phyloP scores from a whole-genome alignment of 1,139 yeast genomes.

The Sugiyamaella castrensis region DNA sequence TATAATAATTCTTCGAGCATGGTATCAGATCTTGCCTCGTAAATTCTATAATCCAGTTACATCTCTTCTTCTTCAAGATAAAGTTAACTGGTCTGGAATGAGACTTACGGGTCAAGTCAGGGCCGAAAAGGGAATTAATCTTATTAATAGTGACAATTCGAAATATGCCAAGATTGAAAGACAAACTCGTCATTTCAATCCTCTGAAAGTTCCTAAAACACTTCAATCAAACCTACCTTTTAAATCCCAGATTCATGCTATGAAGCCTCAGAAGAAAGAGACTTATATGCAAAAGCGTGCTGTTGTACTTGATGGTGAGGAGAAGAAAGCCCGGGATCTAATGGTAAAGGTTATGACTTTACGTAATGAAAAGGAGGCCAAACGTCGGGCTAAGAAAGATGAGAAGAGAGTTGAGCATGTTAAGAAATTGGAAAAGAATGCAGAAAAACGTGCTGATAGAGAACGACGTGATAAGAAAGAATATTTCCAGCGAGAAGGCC shows the following conservation, averaged over 20 bases:
- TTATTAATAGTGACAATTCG: conserved; percentile 61
- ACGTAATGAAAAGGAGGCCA: conserved; percentile 79
- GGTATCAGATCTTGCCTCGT: conserved; percentile 93
- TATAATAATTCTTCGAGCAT: conserved; percentile 83
- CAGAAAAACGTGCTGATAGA: conserved; percentile 67
- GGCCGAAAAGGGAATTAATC: conserved; percentile 63
- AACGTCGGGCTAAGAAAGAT: conserved; percentile 69
- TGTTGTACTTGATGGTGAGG: conserved; percentile 87
- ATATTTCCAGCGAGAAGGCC: conserved; percentile 45
- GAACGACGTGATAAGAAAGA: conserved; percentile 86
- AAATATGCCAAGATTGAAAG: conserved; percentile 80
- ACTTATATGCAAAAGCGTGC: conserved; percentile 91
- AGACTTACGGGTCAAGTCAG: conserved; percentile 90
- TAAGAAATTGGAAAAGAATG: conserved; percentile 70
- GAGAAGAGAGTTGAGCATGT: conserved; percentile 74
- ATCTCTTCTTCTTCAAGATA: conserved; percentile 70
- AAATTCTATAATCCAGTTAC: conserved; percentile 95
- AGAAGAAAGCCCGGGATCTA: conserved; percentile 86
- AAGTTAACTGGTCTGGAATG: conserved; percentile 94
- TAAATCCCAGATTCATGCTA: conserved; percentile 69
- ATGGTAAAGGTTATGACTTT: conserved; percentile 84
- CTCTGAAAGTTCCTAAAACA: conserved; percentile 78
- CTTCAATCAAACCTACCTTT: conserved; percentile 79
- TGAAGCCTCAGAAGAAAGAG: conserved; percentile 83
- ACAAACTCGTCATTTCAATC: conserved; percentile 79